Evolutionary conservation across 2,329 filamentous ascomycete species (phyloP).

Genomic region (Acrocalymma vagum): DNA sequence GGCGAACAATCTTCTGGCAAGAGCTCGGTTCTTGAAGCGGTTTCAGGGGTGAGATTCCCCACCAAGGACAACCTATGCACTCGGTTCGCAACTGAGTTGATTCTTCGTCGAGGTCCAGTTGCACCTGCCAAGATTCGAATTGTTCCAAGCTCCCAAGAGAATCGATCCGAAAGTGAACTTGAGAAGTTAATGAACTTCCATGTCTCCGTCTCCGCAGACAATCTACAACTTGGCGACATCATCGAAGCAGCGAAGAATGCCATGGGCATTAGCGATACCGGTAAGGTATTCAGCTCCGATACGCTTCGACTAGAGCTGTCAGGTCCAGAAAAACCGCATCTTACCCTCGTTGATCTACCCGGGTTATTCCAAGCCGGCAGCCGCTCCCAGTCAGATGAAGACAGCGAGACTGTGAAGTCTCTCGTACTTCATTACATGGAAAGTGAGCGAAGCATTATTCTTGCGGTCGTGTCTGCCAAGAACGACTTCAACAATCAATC

Average conservation of each 20-base stretch:
- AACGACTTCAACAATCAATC: constrained; percentile 64
- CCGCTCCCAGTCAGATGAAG: constrained; percentile 39
- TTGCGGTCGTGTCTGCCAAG: constrained; percentile 56
- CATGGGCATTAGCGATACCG: constrained; percentile 53
- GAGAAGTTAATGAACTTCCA: constrained; percentile 15
- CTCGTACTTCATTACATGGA: constrained; percentile 64
- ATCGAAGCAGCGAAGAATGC: constrained; percentile 59
- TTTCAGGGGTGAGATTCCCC: constrained; percentile 65
- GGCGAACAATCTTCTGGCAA: constrained; percentile 36
- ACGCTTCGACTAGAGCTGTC: constrained; percentile 35
- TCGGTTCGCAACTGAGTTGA: constrained; percentile 68
- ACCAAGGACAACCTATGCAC: constrained; percentile 65
- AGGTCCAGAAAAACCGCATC: constrained; percentile 27
- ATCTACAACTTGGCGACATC: constrained; percentile 15
- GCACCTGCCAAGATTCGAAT: constrained; percentile 55
- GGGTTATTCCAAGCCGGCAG: constrained; percentile 47
- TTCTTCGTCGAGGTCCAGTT: constrained; percentile 55
- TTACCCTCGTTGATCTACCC: constrained; percentile 47
- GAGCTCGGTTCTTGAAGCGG: constrained; percentile 37
- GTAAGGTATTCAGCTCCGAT: constrained; percentile 29
- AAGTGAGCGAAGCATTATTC: constrained; percentile 65
- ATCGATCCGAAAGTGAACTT: constrained; percentile 6
- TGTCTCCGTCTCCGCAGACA: constrained; percentile 5
- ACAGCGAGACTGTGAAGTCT: constrained; percentile 39
- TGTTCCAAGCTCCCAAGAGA: constrained; percentile 14